These are phyloP conservation scores for Pisolithus sp. DNA, from an alignment of 768 basidiomycete genomes.

Conservation along the genomic window DNA sequence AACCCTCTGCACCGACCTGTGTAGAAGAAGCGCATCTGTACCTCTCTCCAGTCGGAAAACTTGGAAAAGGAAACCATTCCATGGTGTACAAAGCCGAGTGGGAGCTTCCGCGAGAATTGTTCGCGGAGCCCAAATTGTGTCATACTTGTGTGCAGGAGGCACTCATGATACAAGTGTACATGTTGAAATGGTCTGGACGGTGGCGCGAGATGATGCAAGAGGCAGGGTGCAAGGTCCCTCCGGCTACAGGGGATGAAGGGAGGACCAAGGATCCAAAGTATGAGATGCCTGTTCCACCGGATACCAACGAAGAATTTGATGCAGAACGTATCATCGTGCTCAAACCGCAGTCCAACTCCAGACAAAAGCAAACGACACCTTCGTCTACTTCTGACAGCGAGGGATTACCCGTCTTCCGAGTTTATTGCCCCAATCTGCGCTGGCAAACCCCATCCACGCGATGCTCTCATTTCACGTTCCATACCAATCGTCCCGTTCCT, in stretches of 20 bases:
- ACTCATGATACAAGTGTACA: slow-evolving; percentile 14
- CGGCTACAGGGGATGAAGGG: not conserved
- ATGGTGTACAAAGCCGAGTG: slow-evolving; percentile 44
- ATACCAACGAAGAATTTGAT: not conserved
- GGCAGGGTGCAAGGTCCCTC: not conserved
- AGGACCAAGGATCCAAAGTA: not conserved
- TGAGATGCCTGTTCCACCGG: not conserved
- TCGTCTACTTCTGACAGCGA: not conserved
- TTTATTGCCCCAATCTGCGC: too few species aligned
- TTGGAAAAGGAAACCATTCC: slow-evolving; percentile 50
- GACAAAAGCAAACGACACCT: not conserved
- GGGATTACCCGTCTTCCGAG: too few species aligned
- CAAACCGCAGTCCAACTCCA: not conserved
- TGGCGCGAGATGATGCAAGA: slow-evolving; percentile 15
- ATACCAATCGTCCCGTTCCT: not conserved
- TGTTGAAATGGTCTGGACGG: slow-evolving; percentile 16
- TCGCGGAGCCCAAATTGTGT: slow-evolving; percentile 34
- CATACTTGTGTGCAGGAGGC: slow-evolving; percentile 31
- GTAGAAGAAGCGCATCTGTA: slow-evolving; percentile 40
- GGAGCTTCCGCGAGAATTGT: slow-evolving; percentile 44
- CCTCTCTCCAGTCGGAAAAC: too few species aligned
- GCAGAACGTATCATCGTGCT: not conserved
- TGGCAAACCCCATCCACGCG: too few species aligned
- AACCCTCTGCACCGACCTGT: slow-evolving; percentile 12
- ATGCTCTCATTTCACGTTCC: slow-evolving; percentile 3